Conservation (phyloP, 768 basidiomycete species). For the Leccinum truebloodii region DNA sequence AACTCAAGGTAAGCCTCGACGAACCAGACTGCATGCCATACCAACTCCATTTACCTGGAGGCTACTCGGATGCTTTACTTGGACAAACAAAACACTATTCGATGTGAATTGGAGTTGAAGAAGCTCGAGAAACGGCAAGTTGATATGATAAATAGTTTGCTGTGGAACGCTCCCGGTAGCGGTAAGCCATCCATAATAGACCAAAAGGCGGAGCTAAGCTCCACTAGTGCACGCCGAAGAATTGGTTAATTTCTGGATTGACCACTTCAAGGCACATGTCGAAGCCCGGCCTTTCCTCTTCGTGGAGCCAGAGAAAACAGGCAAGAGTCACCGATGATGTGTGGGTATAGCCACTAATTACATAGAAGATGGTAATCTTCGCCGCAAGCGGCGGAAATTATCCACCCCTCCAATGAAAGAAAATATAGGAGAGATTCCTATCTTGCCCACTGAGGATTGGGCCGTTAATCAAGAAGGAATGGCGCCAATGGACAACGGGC, state of each 20-base stretch:
- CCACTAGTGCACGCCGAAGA: constrained; percentile 60
- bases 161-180: constrained; percentile 66
- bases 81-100: constrained; percentile 55
- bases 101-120: constrained; percentile 52
- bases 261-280: constrained; percentile 69
- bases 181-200: constrained; percentile 44
- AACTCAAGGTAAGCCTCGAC: constrained; percentile 58
- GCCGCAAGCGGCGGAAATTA: constrained; percentile 51
- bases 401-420: constrained; percentile 8
- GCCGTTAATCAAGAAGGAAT: constrained; percentile 9
- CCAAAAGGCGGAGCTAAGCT: constrained; percentile 6
- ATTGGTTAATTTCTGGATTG: constrained; percentile 74
- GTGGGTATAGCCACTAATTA: constrained; percentile 6
- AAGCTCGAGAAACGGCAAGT: constrained; percentile 55
- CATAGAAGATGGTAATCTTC: constrained; percentile 39
- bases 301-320: constrained; percentile 6
- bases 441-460: constrained; percentile 14
- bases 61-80: constrained; percentile 67
- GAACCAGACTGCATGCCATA: constrained; percentile 1
- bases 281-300: constrained; percentile 51
- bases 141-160: constrained; percentile 57
- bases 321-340: constrained; percentile 10
- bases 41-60: constrained; percentile 33
- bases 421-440: not conserved
- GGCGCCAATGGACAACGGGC: constrained; percentile 11